phyloP scores from a whole-genome alignment of 768 basidiomycete species.

The Cystofilobasidium bisporidii region DNA sequence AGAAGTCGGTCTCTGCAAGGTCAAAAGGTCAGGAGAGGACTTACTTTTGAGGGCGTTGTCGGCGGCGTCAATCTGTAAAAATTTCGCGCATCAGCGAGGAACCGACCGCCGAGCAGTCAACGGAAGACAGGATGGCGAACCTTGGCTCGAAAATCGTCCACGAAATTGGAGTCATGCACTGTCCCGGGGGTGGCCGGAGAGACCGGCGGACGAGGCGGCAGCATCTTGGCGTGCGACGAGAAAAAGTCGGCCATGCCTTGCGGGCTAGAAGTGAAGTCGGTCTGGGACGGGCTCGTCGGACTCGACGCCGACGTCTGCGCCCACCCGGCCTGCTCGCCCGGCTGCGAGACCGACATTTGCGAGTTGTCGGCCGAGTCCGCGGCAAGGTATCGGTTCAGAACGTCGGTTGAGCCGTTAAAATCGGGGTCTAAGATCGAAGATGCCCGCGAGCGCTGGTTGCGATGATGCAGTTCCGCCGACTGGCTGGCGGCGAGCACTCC shows the following conservation, averaged over 20 bases:
- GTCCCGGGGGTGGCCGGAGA: neutral
- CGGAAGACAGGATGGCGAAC: neutral
- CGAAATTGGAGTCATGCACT: neutral
- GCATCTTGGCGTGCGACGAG: too few relatives aligned
- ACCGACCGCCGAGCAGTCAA: neutral
- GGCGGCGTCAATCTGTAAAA: conserved; percentile 13
- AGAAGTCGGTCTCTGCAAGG: neutral
- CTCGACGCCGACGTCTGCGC: neutral
- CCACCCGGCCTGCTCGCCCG: too few relatives aligned
- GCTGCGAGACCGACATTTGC: neutral
- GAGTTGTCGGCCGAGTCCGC: neutral
- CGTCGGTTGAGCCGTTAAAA: neutral
- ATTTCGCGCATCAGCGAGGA: neutral
- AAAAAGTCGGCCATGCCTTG: too few relatives aligned
- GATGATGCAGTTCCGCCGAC: neutral
- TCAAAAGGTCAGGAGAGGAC: neutral
- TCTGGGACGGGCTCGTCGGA: neutral
- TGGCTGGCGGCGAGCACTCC: too few relatives aligned
- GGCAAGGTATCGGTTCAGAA: neutral
- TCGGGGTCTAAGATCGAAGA: neutral
- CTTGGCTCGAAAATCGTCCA: neutral
- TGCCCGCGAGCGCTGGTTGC: neutral
- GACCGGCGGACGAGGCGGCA: too few relatives aligned
- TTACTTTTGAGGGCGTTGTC: conserved; percentile 17
- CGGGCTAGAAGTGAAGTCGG: neutral